Base-by-base conservation (phyloP, 2,329 filamentous ascomycete genomes). In the Colletotrichum falcatum region DNA sequence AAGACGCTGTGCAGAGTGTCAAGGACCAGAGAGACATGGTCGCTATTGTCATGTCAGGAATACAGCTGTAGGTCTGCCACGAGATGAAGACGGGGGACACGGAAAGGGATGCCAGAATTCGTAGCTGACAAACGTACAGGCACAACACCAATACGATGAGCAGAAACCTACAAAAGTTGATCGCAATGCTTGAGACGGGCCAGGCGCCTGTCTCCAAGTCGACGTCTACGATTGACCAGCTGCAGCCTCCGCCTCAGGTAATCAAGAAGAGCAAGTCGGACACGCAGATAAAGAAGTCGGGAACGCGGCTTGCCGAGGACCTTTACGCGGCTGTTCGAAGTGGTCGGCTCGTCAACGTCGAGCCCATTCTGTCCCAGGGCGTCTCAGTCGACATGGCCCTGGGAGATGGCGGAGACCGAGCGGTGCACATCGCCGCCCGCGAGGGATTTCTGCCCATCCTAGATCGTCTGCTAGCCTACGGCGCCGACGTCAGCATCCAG, bases 191-290 rank as follows among this genome's bases (percentile, higher is more conserved):
- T 26, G 20, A 56, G 28, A 12, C n/a, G 6, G 49, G 33, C 14
- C 53, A 59, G n/a, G 23, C 16, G 18, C 26, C 30, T 3, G 26
- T 20, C 20, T 53, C 49, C 18, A 44, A 46, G 30, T 56, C 37
- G 23, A 55, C 49, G 18, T n/a, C 62, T 30, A 28, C 46, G 11
- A 26, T 60, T 37, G 28, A 44, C n/a, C 61, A 55, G 28, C 28
- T 65, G 46, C 51, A 65, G n/a, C 53, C 62, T n/a, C 53, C 51
- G 16, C 11, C 11, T 39, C 39, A 18, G 39, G 42, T 14, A 26
- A n/a, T 65, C 30, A 61, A 59, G 23, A 59, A 65, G 35, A 61
- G 44, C 54, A 60, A 49, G 16, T 65, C 55, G n/a, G 63, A 65
- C 30, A 65, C 28, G 16, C 62, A 65, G 53, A 65, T 60, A 23